Percentiles rank a stretch among this genome's conserved stretches.
phyloP scores from a whole-genome alignment of 2,329 filamentous ascomycete genomes.

The Pseudopithomyces maydicus region DNA sequence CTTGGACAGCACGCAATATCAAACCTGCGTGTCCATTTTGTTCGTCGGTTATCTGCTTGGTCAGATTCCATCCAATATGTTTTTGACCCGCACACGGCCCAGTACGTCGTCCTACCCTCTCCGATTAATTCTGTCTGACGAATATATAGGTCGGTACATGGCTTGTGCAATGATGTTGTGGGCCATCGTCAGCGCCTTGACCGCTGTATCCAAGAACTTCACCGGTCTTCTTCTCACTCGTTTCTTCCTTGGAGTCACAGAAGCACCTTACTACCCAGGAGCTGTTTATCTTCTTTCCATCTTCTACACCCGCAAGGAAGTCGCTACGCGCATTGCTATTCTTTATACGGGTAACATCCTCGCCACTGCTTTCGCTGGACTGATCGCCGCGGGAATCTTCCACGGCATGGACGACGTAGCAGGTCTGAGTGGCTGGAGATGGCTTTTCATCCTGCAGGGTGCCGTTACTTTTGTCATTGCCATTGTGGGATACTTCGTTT shows the following conservation, averaged over 20 bases:
- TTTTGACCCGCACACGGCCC: constrained; percentile 38
- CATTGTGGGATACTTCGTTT: constrained; percentile 46
- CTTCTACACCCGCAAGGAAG: constrained; percentile 46
- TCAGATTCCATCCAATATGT: constrained; percentile 45
- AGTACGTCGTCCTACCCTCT: constrained; percentile 24
- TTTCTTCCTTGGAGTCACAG: constrained; percentile 51
- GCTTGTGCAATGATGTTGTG: constrained; percentile 44
- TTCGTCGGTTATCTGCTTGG: constrained; percentile 41
- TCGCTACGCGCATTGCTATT: constrained; percentile 58
- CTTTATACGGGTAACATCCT: constrained; percentile 49
- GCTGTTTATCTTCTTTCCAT: constrained; percentile 43
- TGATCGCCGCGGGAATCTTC: constrained; percentile 47
- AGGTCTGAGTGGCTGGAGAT: constrained; percentile 31
- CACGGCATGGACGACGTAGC: constrained; percentile 27
- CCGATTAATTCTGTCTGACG: neutral
- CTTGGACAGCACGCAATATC: constrained; percentile 24
- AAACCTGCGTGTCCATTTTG: constrained; percentile 30
- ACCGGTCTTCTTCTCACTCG: constrained; percentile 50
- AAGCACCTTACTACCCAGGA: constrained; percentile 47
- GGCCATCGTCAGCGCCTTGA: constrained; percentile 51
- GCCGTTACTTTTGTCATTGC: constrained; percentile 40
- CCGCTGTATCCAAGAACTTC: constrained; percentile 50
- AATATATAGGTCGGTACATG: constrained; percentile 24
- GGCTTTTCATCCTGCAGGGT: constrained; percentile 39
- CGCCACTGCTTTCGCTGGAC: constrained; percentile 49